Evolutionary conservation across 139 green algal species (phyloP).

Genomic region (Ostreobium quekettii): DNA sequence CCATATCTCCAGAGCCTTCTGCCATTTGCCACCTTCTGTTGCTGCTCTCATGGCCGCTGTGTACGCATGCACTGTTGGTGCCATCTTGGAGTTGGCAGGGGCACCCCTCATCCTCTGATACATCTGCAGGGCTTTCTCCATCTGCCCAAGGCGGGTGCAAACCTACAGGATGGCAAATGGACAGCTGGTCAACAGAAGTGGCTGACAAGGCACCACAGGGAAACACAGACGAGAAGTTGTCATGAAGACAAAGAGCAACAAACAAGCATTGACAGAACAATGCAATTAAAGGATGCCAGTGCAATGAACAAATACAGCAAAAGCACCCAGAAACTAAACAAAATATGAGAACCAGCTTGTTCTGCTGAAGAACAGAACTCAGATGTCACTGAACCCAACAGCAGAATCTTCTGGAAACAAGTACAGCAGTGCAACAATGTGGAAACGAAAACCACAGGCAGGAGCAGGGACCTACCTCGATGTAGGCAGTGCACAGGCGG

Average conservation of each 20-base stretch:
- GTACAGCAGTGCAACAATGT: neutral
- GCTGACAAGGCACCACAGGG: too few species aligned
- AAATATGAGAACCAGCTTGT: slow-evolving; percentile 10
- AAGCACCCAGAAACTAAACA: slow-evolving; percentile 6
- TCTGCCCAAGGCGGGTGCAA: slow-evolving; percentile 53
- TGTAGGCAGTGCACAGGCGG: slow-evolving; percentile 66
- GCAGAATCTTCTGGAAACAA: too few species aligned
- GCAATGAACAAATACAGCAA: too few species aligned
- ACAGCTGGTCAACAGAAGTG: too few species aligned
- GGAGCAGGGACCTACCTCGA: slow-evolving; percentile 46
- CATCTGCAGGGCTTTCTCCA: slow-evolving; percentile 54
- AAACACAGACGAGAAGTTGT: too few species aligned
- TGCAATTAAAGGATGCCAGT: too few species aligned
- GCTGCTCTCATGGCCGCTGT: slow-evolving; percentile 79
- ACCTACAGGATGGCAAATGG: too few species aligned
- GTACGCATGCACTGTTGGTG: slow-evolving; percentile 71
- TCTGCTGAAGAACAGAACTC: too few species aligned
- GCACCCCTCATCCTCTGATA: slow-evolving; percentile 55
- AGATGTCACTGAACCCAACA: too few species aligned
- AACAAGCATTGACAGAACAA: too few species aligned
- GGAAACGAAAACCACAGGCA: neutral
- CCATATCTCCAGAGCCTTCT: slow-evolving; percentile 65
- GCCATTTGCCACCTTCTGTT: slow-evolving; percentile 57
- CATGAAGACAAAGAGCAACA: too few species aligned
- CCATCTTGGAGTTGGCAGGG: slow-evolving; percentile 35